These are phyloP conservation scores for Friedmanniomyces simplex DNA, from an alignment of 495 filamentous ascomycete genomes.

Conservation along the genomic window DNA sequence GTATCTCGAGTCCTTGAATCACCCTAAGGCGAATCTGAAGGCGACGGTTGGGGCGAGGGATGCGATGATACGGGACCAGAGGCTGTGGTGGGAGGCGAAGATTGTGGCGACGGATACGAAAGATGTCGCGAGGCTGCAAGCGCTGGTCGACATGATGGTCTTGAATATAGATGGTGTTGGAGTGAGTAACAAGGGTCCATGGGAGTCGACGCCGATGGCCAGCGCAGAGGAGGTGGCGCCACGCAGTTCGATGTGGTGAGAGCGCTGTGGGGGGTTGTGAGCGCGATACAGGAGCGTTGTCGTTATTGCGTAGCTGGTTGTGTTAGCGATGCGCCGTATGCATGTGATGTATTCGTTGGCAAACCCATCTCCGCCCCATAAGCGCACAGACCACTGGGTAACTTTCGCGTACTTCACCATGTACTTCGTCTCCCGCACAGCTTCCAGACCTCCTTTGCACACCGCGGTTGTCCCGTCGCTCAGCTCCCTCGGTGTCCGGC, in stretches of 20 bases:
- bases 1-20: conserved; percentile 3
- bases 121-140: background rate
- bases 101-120: conserved; percentile 29
- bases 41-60: background rate
- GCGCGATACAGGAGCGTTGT: too few species aligned
- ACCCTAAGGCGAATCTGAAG: background rate
- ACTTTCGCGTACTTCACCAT: too few species aligned
- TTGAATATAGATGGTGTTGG: conserved; percentile 7
- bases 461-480: too few species aligned
- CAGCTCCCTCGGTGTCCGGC: too few species aligned
- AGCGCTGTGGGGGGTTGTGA: too few species aligned
- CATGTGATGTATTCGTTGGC: too few species aligned
- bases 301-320: too few species aligned
- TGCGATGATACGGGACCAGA: conserved; percentile 29
- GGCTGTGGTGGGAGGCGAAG: conserved; percentile 40
- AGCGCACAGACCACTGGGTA: too few species aligned
- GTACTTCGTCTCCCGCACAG: too few species aligned
- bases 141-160: background rate
- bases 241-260: background rate
- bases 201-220: background rate
- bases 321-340: too few species aligned
- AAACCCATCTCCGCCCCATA: too few species aligned
- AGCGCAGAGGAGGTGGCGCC: background rate
- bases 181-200: conserved; percentile 2
- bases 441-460: too few species aligned